Evolutionary conservation across 192 early-diverging fungal species (phyloP), one percentile per base, ranked within the genome.

Genomic region (Backusella australiensis): DNA sequence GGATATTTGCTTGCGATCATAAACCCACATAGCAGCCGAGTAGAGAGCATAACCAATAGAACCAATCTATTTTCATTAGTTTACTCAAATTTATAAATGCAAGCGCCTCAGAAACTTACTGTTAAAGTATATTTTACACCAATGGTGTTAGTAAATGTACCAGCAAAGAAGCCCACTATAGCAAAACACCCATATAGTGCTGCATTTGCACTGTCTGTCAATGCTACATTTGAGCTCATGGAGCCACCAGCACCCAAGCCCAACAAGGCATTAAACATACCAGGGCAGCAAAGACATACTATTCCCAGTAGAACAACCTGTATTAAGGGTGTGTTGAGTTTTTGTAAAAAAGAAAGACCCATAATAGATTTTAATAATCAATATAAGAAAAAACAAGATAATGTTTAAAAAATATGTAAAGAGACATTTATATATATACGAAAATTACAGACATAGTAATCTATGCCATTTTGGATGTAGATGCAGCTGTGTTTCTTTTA

Each of bases 271-370:
- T 93, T 93, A 74, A 93, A 93, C 91, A 93, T 93, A 12, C 93
- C 93, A 8, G 93, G 93, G 69, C 92, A 91, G 63, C 89, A 88
- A 77, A 94, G 91, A 76, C 90, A 92, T 12, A 94, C 87, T 53
- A 94, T 83, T 41, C 92, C 90, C 26, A 94, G 84, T 36, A 93
- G 82, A 76, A 91, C 81, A 68, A 94, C 89, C 79, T 94, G 93
- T 53, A 84, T 85, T 81, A 92, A 69, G 35, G 92, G 86, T 44
- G 88, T 89, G 71, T 85, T 87, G 3, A 70, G 65, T 59, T 53
- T 42, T 72, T 49, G 41, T n/a, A 68, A 3, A 34, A 68, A 15
- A 26, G 39, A 14, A 26, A 36, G 17, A 19, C 38, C 7, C 35
- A 59, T 59, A 23, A 11, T 19, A 9, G 26, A 39, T 12, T 41